Evolutionary conservation across 2,329 filamentous ascomycete genomes (phyloP).

Genomic region (Blumeria hordei): DNA sequence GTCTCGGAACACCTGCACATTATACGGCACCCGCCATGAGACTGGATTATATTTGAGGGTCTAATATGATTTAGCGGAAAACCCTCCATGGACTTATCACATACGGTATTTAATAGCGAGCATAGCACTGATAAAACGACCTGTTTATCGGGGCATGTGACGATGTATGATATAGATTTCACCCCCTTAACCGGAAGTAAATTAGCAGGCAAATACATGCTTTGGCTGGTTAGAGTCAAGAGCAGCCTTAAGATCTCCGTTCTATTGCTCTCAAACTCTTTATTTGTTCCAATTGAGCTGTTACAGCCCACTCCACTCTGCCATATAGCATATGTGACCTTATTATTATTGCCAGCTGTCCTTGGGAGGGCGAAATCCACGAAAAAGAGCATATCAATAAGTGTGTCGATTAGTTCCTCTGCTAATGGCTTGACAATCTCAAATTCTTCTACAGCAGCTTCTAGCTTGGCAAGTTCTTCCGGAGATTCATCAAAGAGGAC

Average conservation of each 20-base stretch:
- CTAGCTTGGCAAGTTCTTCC: slow-evolving; percentile 24
- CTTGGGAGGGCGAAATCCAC: slow-evolving; percentile 67
- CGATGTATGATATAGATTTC: slow-evolving; percentile 67
- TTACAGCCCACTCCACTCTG: slow-evolving; percentile 95
- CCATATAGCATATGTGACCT: slow-evolving; percentile 89
- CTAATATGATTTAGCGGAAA: slow-evolving; percentile 19
- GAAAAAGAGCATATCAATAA: slow-evolving; percentile 79
- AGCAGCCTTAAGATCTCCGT: slow-evolving; percentile 74
- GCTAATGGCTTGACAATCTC: slow-evolving; percentile 71
- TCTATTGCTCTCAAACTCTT: slow-evolving; percentile 79
- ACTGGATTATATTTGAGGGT: slow-evolving; percentile 90
- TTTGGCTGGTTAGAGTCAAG: slow-evolving; percentile 66
- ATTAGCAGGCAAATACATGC: slow-evolving; percentile 73
- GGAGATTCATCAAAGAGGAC: slow-evolving; percentile 64
- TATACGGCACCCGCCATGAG: slow-evolving; percentile 82
- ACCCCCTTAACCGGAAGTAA: slow-evolving; percentile 63
- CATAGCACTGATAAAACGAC: slow-evolving; percentile 74
- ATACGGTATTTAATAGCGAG: slow-evolving; percentile 77
- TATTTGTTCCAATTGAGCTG: slow-evolving; percentile 63
- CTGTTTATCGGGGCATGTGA: slow-evolving; percentile 73
- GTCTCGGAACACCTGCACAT: slow-evolving; percentile 77
- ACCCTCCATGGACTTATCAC: slow-evolving; percentile 14
- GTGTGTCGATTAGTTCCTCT: slow-evolving; percentile 75
- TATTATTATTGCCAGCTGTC: slow-evolving; percentile 44
- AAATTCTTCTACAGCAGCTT: slow-evolving; percentile 33